These are phyloP conservation scores for Lepidium africanum DNA, from an alignment of 345 rosid genomes.

Conservation along the genomic window DNA sequence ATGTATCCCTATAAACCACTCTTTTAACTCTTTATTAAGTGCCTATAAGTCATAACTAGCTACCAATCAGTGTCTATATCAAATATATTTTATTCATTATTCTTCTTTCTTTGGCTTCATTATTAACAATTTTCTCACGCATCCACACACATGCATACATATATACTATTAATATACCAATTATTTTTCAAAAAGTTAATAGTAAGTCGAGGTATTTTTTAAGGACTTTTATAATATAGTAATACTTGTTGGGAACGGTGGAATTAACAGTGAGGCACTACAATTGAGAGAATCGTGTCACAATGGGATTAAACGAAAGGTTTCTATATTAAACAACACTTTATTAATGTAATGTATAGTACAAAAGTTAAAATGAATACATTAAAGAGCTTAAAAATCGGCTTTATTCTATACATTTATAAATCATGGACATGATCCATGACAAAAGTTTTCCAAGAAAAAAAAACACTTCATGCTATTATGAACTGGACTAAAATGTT, in stretches of 20 bases:
- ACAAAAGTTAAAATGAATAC: neutral
- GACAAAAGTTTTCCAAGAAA: neutral
- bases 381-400: neutral
- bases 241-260: neutral
- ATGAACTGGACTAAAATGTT: neutral
- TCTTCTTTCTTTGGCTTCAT: neutral
- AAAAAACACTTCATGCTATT: neutral
- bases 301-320: neutral
- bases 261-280: neutral
- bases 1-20: neutral
- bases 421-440: neutral
- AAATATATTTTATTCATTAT: neutral
- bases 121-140: neutral
- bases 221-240: neutral
- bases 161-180: too few relatives aligned
- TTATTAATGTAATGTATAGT: neutral
- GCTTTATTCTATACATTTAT: neutral
- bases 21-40: neutral
- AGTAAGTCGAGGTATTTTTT: neutral
- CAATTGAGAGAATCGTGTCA: neutral
- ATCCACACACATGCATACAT: neutral
- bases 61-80: neutral
- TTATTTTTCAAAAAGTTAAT: neutral
- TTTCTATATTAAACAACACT: neutral
- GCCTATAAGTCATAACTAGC: neutral